A percentile compares a stretch with the other conserved stretches of the same genome.
Evolutionary conservation across 805 yeast species (phyloP).

Genomic region (Kodamaea kakaduensis): DNA sequence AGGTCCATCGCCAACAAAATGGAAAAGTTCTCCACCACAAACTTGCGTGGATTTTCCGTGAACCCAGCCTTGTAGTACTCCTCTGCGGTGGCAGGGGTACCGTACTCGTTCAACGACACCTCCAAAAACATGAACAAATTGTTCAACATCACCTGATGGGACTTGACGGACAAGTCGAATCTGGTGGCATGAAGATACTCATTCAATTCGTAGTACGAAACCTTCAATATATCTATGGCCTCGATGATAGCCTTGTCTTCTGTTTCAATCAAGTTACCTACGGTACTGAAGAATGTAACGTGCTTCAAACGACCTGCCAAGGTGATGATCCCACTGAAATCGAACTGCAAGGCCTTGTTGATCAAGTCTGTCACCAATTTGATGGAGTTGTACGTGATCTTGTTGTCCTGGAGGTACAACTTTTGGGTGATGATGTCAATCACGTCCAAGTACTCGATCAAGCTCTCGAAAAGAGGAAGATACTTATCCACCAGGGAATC

Average conservation of each 20-base stretch:
- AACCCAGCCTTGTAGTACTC: slow-evolving; percentile 47
- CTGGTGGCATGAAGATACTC: slow-evolving; percentile 30
- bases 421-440: slow-evolving; percentile 41
- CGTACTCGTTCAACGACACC: slow-evolving; percentile 39
- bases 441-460: slow-evolving; percentile 37
- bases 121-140: slow-evolving; percentile 38
- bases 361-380: slow-evolving; percentile 45
- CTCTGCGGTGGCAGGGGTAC: slow-evolving; percentile 38
- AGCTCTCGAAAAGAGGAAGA: slow-evolving; percentile 33
- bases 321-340: slow-evolving; percentile 41
- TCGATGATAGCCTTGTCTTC: slow-evolving; percentile 31
- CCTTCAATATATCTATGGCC: slow-evolving; percentile 28
- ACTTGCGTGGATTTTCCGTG: slow-evolving; percentile 40
- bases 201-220: slow-evolving; percentile 33
- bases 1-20: slow-evolving; percentile 52
- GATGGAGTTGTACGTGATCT: slow-evolving; percentile 41
- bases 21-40: slow-evolving; percentile 43
- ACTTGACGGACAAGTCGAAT: slow-evolving; percentile 35
- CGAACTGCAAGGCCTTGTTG: slow-evolving; percentile 37
- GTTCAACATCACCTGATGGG: slow-evolving; percentile 39
- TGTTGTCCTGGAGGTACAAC: slow-evolving; percentile 41
- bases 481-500: slow-evolving; percentile 33
- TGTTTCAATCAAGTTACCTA: slow-evolving; percentile 39
- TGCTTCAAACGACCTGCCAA: slow-evolving; percentile 45
- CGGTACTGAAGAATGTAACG: slow-evolving; percentile 42